Evolutionary conservation across 768 basidiomycete genomes (phyloP), one percentile per base, ranked within the genome.

Genomic region (Atractiella rhizophila): DNA sequence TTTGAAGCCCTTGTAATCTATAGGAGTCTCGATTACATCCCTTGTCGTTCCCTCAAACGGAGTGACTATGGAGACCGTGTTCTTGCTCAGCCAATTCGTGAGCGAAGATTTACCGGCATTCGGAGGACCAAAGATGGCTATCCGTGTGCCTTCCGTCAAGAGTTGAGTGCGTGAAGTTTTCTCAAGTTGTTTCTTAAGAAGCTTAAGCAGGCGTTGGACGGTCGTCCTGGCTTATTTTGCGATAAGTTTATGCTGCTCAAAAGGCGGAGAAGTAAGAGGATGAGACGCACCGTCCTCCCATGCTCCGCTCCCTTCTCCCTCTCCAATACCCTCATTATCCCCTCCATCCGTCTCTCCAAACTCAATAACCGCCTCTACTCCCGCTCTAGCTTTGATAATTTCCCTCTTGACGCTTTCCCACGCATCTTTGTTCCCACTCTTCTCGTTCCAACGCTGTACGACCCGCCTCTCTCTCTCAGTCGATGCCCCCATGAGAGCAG

Each of bases 31-130:
- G 2, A 91, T 64, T 8, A 86, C 68, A 51, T 88, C 85, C 20
- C 85, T 66, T 4, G 83, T 91, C 2, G 83, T 91, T 0, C 83
- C 83, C 0, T 83, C 76, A 16, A 81, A 64, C 4, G 74, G 66
- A 0, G 83, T 83, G 12, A 85, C 80, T 40, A 91, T 86, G 0
- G 85, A 79, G 1, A 79, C 82, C 45, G 81, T 78, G 12, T 82
- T 66, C 47, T 76, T 76, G 74, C 82, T 77, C 11, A 88, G 63
- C 55, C 73, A 81, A 52, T 88, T 88, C 35, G 82, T 64, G 16
- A 83, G 57, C 51, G 74, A 79, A 53, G 79, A 83, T 61, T 88
- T 91, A n/a, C 83, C 85, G 1, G 76, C 81, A 51, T 91, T 91
- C 0, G 85, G 79, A 19, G 82, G 80, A 1, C 83, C 83, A 52